phyloP scores from a whole-genome alignment of 495 filamentous ascomycete genomes.

The Articulospora tetracladia region DNA sequence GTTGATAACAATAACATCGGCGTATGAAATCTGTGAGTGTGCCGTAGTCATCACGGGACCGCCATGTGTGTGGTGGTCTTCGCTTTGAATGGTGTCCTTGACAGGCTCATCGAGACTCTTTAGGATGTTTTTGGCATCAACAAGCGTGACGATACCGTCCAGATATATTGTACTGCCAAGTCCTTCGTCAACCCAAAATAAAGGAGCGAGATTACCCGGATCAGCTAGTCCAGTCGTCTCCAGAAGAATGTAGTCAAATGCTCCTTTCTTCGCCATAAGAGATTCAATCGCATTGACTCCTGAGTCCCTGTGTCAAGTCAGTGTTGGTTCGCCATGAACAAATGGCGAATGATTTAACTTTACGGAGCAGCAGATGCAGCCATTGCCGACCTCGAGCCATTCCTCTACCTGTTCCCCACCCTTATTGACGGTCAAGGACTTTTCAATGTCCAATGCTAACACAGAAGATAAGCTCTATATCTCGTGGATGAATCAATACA shows the following conservation, averaged over 20 bases:
- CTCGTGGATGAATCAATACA: background rate
- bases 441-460: constrained; percentile 87
- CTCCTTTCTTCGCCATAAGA: constrained; percentile 89
- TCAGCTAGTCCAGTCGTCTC: constrained; percentile 96
- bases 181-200: constrained; percentile 97
- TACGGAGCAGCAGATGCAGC: constrained; percentile 97
- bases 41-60: constrained; percentile 79
- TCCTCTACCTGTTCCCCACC: constrained; percentile 83
- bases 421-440: constrained; percentile 82
- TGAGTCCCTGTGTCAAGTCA: constrained; percentile 57
- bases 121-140: constrained; percentile 91
- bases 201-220: constrained; percentile 89
- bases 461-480: background rate
- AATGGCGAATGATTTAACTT: constrained; percentile 52
- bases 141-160: constrained; percentile 92
- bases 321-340: too few species aligned
- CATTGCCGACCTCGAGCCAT: constrained; percentile 94
- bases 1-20: constrained; percentile 93
- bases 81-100: constrained; percentile 42
- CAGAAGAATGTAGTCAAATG: constrained; percentile 96
- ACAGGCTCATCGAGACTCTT: constrained; percentile 72
- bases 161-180: constrained; percentile 92
- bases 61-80: constrained; percentile 45
- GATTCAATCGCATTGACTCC: constrained; percentile 93
- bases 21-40: constrained; percentile 93